phyloP scores from a whole-genome alignment of 1,139 yeast species.

The Taiozyma sp. region DNA sequence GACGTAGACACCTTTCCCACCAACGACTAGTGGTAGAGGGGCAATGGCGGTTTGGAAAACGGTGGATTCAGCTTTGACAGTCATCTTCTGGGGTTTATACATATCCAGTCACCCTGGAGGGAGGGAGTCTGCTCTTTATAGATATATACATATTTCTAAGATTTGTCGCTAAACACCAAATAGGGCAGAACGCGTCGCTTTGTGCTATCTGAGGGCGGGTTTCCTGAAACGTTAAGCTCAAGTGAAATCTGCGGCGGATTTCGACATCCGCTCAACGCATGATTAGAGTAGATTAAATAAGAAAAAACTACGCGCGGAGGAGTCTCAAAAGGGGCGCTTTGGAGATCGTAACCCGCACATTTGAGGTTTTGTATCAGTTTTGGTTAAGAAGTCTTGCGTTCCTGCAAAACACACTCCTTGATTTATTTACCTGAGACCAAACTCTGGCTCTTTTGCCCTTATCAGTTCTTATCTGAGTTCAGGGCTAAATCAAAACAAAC shows the following conservation, averaged over 20 bases:
- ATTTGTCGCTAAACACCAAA: not conserved
- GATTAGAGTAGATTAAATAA: not conserved
- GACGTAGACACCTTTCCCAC: slow-evolving; percentile 43
- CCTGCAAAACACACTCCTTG: too few relatives aligned
- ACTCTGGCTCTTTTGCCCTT: not conserved
- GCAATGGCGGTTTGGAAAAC: slow-evolving; percentile 11
- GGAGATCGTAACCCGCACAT: not conserved
- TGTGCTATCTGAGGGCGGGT: not conserved
- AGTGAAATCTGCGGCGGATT: not conserved
- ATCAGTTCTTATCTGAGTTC: not conserved
- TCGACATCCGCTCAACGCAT: not conserved
- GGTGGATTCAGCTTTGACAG: slow-evolving; percentile 2
- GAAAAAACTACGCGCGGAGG: not conserved
- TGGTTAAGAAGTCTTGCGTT: not conserved
- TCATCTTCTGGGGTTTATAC: slow-evolving; percentile 1
- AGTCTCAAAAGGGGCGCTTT: not conserved
- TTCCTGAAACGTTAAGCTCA: not conserved
- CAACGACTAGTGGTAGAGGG: slow-evolving; percentile 23
- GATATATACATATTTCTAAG: not conserved
- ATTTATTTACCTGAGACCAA: too few relatives aligned
- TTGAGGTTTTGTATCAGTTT: not conserved
- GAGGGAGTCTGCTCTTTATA: too few relatives aligned
- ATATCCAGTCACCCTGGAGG: too few relatives aligned
- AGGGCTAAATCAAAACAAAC: not conserved
- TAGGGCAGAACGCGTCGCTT: not conserved